phyloP scores from a whole-genome alignment of 768 basidiomycete species.

The Pluteus cervinus region DNA sequence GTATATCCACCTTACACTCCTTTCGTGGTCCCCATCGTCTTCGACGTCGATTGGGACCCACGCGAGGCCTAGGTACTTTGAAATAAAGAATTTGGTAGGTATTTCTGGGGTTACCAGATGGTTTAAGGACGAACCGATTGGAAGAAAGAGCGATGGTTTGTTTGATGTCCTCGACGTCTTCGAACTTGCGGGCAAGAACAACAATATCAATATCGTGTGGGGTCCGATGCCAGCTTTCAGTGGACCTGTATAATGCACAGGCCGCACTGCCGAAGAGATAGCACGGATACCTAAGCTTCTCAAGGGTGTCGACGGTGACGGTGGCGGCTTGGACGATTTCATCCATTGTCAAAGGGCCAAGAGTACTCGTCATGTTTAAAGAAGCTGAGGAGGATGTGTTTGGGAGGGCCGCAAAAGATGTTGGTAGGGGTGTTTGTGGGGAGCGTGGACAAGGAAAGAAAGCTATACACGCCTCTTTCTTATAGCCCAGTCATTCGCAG shows the following conservation, averaged over 20 bases:
- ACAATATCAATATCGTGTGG: slow-evolving; percentile 19
- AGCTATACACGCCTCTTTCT: no score
- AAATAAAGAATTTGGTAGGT: slow-evolving; percentile 39
- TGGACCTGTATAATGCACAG: not conserved
- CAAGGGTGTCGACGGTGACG: slow-evolving; percentile 4
- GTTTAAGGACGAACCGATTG: slow-evolving; percentile 29
- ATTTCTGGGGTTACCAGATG: slow-evolving; percentile 27
- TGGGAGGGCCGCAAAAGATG: no score
- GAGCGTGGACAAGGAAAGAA: no score
- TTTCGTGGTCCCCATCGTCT: no score
- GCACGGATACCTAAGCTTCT: slow-evolving; percentile 1
- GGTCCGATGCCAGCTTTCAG: not conserved
- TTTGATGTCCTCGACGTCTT: slow-evolving; percentile 32
- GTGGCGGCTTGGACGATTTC: no score
- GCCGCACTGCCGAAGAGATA: slow-evolving; percentile 7
- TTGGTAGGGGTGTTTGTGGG: no score
- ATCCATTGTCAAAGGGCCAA: no score
- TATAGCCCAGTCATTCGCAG: no score
- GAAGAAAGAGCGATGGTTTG: slow-evolving; percentile 21
- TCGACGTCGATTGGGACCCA: no score
- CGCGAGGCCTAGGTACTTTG: slow-evolving; percentile 14
- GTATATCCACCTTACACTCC: slow-evolving; percentile 18
- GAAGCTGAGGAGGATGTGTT: no score
- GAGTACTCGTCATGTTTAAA: no score
- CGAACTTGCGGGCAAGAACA: slow-evolving; percentile 28